These are phyloP conservation scores for Areca catechu DNA, from an alignment of 176 grass and related monocot genomes.

Conservation along the genomic window DNA sequence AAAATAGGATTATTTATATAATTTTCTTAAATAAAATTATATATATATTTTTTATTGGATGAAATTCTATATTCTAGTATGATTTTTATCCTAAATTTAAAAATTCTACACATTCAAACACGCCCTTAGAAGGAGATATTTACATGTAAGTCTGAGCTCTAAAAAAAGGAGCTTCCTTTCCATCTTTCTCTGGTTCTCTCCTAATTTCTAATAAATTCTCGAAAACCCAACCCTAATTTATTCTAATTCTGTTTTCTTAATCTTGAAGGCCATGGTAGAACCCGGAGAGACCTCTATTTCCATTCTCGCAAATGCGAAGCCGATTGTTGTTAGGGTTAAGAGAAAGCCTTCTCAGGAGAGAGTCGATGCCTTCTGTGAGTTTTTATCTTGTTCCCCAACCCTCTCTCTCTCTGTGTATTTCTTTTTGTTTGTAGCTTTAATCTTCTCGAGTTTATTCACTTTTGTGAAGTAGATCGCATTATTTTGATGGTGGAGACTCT, in stretches of 20 bases:
- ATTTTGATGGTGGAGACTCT: background rate
- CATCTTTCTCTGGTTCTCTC: too few species aligned
- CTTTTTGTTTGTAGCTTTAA: background rate
- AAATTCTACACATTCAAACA: too few species aligned
- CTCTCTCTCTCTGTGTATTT: background rate
- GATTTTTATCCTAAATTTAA: too few species aligned
- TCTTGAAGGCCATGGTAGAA: constrained; percentile 8
- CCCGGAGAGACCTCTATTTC: constrained; percentile 1
- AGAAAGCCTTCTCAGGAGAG: constrained; percentile 53
- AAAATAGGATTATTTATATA: too few species aligned
- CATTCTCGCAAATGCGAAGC: constrained; percentile 26
- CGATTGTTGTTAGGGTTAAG: constrained; percentile 74
- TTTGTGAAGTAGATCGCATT: background rate
- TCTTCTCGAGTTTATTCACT: background rate
- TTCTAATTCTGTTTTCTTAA: background rate
- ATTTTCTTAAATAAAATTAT: too few species aligned
- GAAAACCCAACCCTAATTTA: background rate
- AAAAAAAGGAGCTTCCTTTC: too few species aligned
- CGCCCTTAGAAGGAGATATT: too few species aligned
- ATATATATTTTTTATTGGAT: too few species aligned
- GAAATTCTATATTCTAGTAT: too few species aligned
- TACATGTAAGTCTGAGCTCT: too few species aligned
- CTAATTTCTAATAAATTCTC: too few species aligned
- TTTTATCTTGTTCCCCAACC: background rate
- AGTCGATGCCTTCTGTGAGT: constrained; percentile 66